Evolutionary conservation across 805 yeast genomes (phyloP).

Genomic region (Suhomyces sp.): DNA sequence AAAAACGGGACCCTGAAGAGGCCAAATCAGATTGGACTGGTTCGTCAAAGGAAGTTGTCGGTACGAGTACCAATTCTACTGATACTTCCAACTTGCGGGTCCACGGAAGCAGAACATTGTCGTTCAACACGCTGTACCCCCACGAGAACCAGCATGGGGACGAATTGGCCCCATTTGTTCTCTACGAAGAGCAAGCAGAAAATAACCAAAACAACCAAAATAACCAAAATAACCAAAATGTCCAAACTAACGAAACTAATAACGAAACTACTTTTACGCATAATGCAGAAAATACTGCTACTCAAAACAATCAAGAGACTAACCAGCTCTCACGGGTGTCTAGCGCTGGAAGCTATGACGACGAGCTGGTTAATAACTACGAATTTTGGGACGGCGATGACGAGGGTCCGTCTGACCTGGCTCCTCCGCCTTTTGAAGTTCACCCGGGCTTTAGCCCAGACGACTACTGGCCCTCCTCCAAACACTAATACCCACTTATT

Average conservation of each 20-base stretch:
- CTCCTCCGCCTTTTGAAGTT: constrained; percentile 44
- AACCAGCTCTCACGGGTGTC: neutral
- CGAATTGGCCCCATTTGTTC: neutral
- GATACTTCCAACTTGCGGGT: neutral
- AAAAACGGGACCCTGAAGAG: neutral
- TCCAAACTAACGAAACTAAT: too few species aligned
- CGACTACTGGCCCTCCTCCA: constrained; percentile 42
- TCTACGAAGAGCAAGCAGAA: neutral
- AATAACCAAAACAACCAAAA: neutral
- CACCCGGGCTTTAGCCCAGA: constrained; percentile 43
- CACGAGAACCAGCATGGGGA: constrained; percentile 3
- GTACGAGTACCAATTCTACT: neutral
- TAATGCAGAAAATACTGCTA: neutral
- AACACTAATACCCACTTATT: neutral
- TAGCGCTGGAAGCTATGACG: constrained; percentile 17
- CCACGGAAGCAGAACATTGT: neutral
- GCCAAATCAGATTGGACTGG: neutral
- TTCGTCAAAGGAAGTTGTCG: neutral
- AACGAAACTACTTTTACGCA: neutral
- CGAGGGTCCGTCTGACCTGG: constrained; percentile 3
- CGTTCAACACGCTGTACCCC: neutral
- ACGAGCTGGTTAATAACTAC: constrained; percentile 26
- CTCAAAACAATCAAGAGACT: neutral
- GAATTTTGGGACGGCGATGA: constrained; percentile 18
- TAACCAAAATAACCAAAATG: neutral